Percentiles rank a stretch among this genome's conserved stretches.
Conservation (phyloP, 2,329 filamentous ascomycete genomes). For the Ascosphaera aggregata region DNA sequence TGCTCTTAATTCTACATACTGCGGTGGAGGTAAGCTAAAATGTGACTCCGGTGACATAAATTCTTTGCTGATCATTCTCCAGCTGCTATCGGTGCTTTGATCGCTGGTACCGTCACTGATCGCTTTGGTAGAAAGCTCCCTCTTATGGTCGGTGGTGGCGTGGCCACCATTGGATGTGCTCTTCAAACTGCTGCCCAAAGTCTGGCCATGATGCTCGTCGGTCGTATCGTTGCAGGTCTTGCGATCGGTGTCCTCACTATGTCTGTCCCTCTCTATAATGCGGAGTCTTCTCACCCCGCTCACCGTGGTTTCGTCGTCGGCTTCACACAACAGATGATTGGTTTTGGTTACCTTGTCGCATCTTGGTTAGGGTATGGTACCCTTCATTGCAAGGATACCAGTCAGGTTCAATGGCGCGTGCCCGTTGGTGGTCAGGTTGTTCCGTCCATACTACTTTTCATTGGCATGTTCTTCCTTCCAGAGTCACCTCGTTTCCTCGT, state of each 20-base stretch:
- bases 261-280: constrained; percentile 37
- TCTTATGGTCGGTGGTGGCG: constrained; percentile 33
- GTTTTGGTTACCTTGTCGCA: constrained; percentile 23
- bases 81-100: constrained; percentile 20
- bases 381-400: constrained; percentile 9
- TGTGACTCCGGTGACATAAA: no score
- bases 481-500: constrained; percentile 13
- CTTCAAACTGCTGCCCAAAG: constrained; percentile 35
- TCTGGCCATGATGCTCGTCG: constrained; percentile 31
- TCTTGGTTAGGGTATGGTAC: constrained; percentile 8
- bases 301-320: constrained; percentile 28
- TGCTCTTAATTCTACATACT: no score
- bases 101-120: constrained; percentile 36
- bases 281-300: constrained; percentile 35
- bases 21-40: no score
- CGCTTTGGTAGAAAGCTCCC: constrained; percentile 34
- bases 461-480: constrained; percentile 16
- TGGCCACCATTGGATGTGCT: constrained; percentile 33
- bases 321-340: constrained; percentile 22
- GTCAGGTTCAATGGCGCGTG: constrained; percentile 14
- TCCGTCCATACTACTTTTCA: constrained; percentile 20
- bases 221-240: constrained; percentile 27
- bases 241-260: constrained; percentile 25
- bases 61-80: no score
- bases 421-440: constrained; percentile 22